A percentile compares a stretch with the other conserved stretches of the same genome.
Evolutionary conservation across 306 rosid genomes (phyloP).

Genomic region (Benincasa hispida): DNA sequence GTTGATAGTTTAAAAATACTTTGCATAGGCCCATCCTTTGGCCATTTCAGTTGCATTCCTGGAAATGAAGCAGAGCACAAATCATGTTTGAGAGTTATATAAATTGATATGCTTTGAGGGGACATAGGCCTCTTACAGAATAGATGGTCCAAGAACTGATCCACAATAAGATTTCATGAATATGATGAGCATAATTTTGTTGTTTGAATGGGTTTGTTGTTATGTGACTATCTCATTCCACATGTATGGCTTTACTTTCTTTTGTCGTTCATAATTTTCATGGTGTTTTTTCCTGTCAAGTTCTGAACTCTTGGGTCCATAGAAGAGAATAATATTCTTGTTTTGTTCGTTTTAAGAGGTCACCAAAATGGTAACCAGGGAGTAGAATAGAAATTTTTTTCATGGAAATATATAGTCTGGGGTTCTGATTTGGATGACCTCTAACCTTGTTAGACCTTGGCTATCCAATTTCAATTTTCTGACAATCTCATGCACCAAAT

Average conservation of each 20-base stretch:
- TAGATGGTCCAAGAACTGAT: not conserved
- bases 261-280: not conserved
- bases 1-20: not conserved
- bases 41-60: not conserved
- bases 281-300: not conserved
- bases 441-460: not conserved
- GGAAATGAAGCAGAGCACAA: not conserved
- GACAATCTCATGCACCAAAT: not conserved
- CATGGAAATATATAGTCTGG: not conserved
- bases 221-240: not conserved
- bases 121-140: not conserved
- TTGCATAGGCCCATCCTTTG: not conserved
- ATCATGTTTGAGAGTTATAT: not conserved
- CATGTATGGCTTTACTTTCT: not conserved
- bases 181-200: not conserved
- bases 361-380: not conserved
- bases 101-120: conserved; percentile 5
- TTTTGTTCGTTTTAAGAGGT: not conserved
- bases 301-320: not conserved
- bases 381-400: not conserved
- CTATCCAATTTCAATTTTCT: not conserved
- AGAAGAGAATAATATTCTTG: not conserved
- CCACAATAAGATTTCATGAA: not conserved
- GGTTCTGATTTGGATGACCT: not conserved
- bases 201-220: not conserved